Conservation (phyloP, 2,329 filamentous ascomycete genomes). For the Teratosphaeria gauchensis region DNA sequence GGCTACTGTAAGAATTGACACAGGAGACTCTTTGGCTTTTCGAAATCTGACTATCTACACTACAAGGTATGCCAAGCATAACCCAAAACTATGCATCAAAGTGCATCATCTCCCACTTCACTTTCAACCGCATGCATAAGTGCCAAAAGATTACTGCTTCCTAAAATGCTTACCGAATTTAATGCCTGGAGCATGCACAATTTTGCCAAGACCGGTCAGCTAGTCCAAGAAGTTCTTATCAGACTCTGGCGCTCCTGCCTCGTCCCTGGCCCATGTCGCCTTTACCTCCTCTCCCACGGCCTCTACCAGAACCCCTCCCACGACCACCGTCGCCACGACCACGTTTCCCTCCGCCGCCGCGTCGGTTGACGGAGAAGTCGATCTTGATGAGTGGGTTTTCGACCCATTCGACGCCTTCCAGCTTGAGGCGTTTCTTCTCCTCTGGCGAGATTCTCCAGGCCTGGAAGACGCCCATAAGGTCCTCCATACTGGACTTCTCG, state of each 20-base stretch:
- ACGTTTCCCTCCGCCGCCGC: conserved; percentile 24
- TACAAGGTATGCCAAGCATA: too few species aligned
- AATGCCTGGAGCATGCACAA: too few species aligned
- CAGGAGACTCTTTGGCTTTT: too few species aligned
- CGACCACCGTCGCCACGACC: background rate
- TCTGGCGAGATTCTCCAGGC: conserved; percentile 54
- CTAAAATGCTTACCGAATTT: too few species aligned
- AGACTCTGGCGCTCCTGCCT: background rate
- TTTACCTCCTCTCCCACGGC: background rate
- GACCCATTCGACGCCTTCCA: conserved; percentile 54
- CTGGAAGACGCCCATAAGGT: conserved; percentile 56
- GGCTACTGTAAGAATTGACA: too few species aligned
- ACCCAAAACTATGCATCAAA: background rate
- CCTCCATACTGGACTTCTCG: conserved; percentile 19
- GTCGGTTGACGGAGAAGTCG: conserved; percentile 48
- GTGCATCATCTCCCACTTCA: background rate
- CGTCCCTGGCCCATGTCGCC: background rate
- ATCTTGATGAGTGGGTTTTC: conserved; percentile 58
- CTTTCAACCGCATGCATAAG: background rate
- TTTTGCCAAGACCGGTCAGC: too few species aligned
- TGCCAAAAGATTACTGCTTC: too few species aligned
- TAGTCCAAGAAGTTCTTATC: too few species aligned
- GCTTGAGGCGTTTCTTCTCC: conserved; percentile 46
- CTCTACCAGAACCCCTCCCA: background rate
- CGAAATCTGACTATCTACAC: too few species aligned